Percentiles rank a stretch among this genome's conserved stretches.
These are phyloP conservation scores for Candida rishiriensis DNA, from an alignment of 805 yeast genomes.

Conservation along the genomic window DNA sequence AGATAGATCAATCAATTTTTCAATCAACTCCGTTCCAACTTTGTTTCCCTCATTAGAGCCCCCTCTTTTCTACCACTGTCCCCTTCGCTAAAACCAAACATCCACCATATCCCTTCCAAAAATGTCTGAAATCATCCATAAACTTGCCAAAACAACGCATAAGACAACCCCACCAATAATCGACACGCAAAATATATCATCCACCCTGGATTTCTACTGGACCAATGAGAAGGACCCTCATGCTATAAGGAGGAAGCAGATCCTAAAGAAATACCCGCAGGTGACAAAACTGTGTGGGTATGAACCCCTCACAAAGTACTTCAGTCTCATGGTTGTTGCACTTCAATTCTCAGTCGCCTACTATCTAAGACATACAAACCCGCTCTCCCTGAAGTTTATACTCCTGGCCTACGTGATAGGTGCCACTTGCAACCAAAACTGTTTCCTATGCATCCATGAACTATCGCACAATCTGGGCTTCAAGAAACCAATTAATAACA, in stretches of 20 bases:
- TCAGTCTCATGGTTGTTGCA: slow-evolving; percentile 58
- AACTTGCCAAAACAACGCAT: slow-evolving; percentile 13
- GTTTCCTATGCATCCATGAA: slow-evolving; percentile 86
- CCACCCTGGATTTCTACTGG: slow-evolving; percentile 66
- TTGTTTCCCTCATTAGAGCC: no score
- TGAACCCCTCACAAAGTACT: slow-evolving; percentile 82
- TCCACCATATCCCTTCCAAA: neutral
- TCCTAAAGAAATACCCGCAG: slow-evolving; percentile 72
- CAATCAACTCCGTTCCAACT: no score
- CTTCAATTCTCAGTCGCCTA: slow-evolving; percentile 68
- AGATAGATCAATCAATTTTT: no score
- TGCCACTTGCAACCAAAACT: slow-evolving; percentile 80
- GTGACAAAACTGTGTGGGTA: slow-evolving; percentile 77
- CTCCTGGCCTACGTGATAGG: slow-evolving; percentile 72
- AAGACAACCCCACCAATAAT: slow-evolving; percentile 22
- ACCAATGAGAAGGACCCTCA: slow-evolving; percentile 82
- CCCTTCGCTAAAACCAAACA: no score
- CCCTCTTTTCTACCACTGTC: no score
- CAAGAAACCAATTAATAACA: slow-evolving; percentile 71
- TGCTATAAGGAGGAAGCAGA: slow-evolving; percentile 63
- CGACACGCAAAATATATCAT: slow-evolving; percentile 16
- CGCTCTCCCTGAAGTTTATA: slow-evolving; percentile 52
- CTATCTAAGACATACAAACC: slow-evolving; percentile 49
- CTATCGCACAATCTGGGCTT: slow-evolving; percentile 80
- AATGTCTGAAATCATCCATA: slow-evolving; percentile 20